phyloP scores from a whole-genome alignment of 2,329 filamentous ascomycete species.

The Colletotrichum liaoningense region DNA sequence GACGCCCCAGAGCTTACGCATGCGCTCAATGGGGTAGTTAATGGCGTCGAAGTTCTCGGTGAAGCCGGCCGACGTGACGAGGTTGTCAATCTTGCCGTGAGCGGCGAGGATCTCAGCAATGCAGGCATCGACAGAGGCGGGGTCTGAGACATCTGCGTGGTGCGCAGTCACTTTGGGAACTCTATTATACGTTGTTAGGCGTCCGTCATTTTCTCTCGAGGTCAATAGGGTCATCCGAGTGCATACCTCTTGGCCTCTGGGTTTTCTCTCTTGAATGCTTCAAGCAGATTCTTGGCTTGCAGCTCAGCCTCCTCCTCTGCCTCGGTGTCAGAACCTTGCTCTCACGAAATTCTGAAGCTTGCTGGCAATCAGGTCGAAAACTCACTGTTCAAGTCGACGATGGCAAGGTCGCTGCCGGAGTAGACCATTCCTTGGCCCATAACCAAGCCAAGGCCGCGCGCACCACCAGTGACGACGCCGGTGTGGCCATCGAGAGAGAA shows the following conservation, averaged over 20 bases:
- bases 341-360: neutral
- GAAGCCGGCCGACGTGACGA: slow-evolving; percentile 97
- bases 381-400: slow-evolving; percentile 93
- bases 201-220: neutral
- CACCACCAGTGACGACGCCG: slow-evolving; percentile 89
- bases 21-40: slow-evolving; percentile 88
- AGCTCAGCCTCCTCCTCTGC: slow-evolving; percentile 77
- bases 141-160: slow-evolving; percentile 86
- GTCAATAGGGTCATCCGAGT: neutral
- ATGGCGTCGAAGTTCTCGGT: slow-evolving; percentile 96
- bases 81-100: slow-evolving; percentile 88
- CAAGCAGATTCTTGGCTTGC: slow-evolving; percentile 79
- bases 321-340: neutral
- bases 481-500: slow-evolving; percentile 91
- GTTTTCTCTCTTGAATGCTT: slow-evolving; percentile 83
- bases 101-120: slow-evolving; percentile 75
- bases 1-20: slow-evolving; percentile 94
- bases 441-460: slow-evolving; percentile 87
- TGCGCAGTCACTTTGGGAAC: slow-evolving; percentile 89
- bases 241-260: slow-evolving; percentile 76
- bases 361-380: slow-evolving; percentile 36
- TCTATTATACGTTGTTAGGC: slow-evolving; percentile 50
- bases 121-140: slow-evolving; percentile 80
- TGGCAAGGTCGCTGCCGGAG: slow-evolving; percentile 87
- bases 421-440: slow-evolving; percentile 94